phyloP scores from a whole-genome alignment of 495 filamentous ascomycete species.

The Tuber indicum region DNA sequence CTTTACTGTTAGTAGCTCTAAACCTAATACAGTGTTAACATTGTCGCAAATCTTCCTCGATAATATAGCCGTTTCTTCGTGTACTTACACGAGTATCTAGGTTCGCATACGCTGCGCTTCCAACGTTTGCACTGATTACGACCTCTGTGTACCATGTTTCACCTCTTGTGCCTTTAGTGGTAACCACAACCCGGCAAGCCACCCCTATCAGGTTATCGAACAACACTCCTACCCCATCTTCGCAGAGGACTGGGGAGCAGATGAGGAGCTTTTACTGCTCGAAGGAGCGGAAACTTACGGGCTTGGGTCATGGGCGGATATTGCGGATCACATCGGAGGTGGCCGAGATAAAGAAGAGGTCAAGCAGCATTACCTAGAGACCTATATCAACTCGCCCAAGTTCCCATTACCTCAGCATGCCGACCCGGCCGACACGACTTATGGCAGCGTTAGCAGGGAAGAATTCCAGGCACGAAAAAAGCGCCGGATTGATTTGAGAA shows the following conservation, averaged over 20 bases:
- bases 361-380: slow-evolving; percentile 80
- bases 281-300: slow-evolving; percentile 98
- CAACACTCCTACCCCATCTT: slow-evolving; percentile 98
- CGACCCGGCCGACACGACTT: slow-evolving; percentile 69
- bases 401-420: slow-evolving; percentile 83
- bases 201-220: slow-evolving; percentile 89
- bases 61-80: not conserved
- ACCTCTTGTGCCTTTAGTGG: slow-evolving; percentile 66
- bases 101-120: slow-evolving; percentile 91
- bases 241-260: slow-evolving; percentile 88
- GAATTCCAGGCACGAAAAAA: slow-evolving; percentile 94
- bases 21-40: not conserved
- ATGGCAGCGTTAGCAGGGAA: slow-evolving; percentile 74
- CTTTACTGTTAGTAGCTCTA: slow-evolving; percentile 63
- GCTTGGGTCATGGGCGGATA: slow-evolving; percentile 93
- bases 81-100: slow-evolving; percentile 46
- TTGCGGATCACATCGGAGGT: slow-evolving; percentile 95
- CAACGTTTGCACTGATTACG: slow-evolving; percentile 79
- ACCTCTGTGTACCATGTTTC: slow-evolving; percentile 95
- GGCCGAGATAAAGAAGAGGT: slow-evolving; percentile 93
- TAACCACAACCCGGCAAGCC: slow-evolving; percentile 74
- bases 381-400: slow-evolving; percentile 70
- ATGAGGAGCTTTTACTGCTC: slow-evolving; percentile 85
- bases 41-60: slow-evolving; percentile 7
- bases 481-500: slow-evolving; percentile 82